A percentile compares a stretch with the other conserved stretches of the same genome.
phyloP scores from a whole-genome alignment of 2,329 filamentous ascomycete genomes.

The Penicillium freii region DNA sequence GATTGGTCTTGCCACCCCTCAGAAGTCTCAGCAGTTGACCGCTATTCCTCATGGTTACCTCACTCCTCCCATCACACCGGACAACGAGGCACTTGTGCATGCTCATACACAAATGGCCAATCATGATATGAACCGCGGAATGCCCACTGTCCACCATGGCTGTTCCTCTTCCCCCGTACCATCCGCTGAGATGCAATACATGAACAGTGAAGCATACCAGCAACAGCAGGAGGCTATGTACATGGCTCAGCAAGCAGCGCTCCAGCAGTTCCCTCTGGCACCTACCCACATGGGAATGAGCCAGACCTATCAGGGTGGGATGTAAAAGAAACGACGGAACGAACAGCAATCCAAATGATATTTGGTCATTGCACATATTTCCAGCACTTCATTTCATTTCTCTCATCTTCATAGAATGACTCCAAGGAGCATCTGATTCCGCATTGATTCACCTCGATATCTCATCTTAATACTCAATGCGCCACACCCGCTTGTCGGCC shows the following conservation, averaged over 20 bases:
- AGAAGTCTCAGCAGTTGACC: constrained; percentile 39
- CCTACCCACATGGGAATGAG: constrained; percentile 37
- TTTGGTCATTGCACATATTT: constrained; percentile 24
- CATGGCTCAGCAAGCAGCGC: constrained; percentile 30
- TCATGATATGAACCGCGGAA: constrained; percentile 33
- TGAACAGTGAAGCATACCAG: constrained; percentile 37
- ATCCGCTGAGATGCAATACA: constrained; percentile 38
- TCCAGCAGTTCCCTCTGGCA: constrained; percentile 30
- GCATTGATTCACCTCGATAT: constrained; percentile 16
- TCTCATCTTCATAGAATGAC: constrained; percentile 16
- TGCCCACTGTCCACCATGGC: constrained; percentile 25
- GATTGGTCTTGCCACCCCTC: constrained; percentile 44
- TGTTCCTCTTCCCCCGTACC: constrained; percentile 42
- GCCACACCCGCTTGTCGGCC: constrained; percentile 12
- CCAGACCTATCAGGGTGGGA: constrained; percentile 30
- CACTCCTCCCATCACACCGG: constrained; percentile 50
- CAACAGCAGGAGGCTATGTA: constrained; percentile 33
- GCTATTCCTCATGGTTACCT: constrained; percentile 44
- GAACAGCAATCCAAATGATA: constrained; percentile 17
- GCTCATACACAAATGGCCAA: constrained; percentile 33
- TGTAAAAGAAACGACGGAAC: constrained; percentile 16
- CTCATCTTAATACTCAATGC: constrained; percentile 16
- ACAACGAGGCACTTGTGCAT: constrained; percentile 43
- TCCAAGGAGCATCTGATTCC: constrained; percentile 16
- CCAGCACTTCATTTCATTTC: constrained; percentile 17